Conservation (phyloP, 768 basidiomycete species). For the Leucocoprinus leucothites region DNA sequence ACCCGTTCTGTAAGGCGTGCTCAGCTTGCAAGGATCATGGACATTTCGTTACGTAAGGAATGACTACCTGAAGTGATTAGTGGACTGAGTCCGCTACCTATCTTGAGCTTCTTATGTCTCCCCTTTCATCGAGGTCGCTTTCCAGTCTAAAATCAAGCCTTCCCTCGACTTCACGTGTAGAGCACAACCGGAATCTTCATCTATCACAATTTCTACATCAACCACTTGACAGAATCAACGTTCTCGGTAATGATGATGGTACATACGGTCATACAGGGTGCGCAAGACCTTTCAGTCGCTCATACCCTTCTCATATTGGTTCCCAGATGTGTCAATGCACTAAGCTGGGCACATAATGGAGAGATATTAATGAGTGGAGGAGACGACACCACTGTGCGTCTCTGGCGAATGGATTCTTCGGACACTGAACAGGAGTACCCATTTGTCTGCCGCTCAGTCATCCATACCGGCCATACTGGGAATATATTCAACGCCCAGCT, state of each 20-base stretch:
- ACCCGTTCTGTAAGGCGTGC: neutral
- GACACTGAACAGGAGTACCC: slow-evolving; percentile 50
- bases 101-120: neutral
- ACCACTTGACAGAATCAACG: slow-evolving; percentile 64
- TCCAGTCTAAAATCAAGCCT: slow-evolving; percentile 11
- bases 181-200: slow-evolving; percentile 23
- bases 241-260: slow-evolving; percentile 55
- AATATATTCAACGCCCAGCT: slow-evolving; percentile 88
- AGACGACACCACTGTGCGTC: slow-evolving; percentile 73
- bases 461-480: slow-evolving; percentile 73
- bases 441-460: slow-evolving; percentile 62
- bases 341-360: slow-evolving; percentile 70
- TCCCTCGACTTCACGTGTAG: slow-evolving; percentile 20
- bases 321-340: slow-evolving; percentile 69
- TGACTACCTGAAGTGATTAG: neutral
- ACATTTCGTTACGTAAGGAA: slow-evolving; percentile 6
- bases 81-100: neutral
- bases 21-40: neutral
- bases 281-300: slow-evolving; percentile 11
- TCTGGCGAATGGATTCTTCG: slow-evolving; percentile 68
- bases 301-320: neutral
- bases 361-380: slow-evolving; percentile 66
- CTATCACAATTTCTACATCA: slow-evolving; percentile 23
- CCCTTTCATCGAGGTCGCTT: slow-evolving; percentile 8
- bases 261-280: slow-evolving; percentile 68